Evolutionary conservation across 768 basidiomycete species (phyloP), one percentile per base, ranked within the genome.

Genomic region (Amanita jacksonii): DNA sequence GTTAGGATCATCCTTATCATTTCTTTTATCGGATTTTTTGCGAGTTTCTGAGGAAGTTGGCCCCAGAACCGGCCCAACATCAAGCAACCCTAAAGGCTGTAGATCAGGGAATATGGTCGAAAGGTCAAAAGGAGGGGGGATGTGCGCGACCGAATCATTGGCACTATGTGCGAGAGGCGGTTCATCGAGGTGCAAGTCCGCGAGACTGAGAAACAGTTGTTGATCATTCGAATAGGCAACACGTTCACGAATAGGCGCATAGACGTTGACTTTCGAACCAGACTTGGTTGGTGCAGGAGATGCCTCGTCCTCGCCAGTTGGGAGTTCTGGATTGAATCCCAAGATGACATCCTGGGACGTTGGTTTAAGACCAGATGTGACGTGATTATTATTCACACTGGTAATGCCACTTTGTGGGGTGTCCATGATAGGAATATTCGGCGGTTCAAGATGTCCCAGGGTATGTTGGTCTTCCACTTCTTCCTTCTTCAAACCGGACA

Each of bases 71-170:
- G 62, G 57, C 52, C 68, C 50, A 48, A 73, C 52, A 43, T 82
- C 80, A 24, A 77, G 62, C 41, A 86, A 64, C 8, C 64, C 66
- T 31, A 77, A 66, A 8, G 79, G 73, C 25, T 75, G 74, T 8
- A 94, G 72, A 45, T 96, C 94, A 0, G 92, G 90, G 58, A 96
- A 96, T 32, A 97, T 75, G 24, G 76, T 72, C 1, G 74, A 70
- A 19, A 83, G 64, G 49, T 79, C 79, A 37, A 68, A 52, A 43
- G 72, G 57, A 16, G 62, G 57, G 15, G 56, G 57, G 8, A 54
- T 52, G 5, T 56, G 48, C 24, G 58, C 57, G 15, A 54, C 47
- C 10, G 49, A 39, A 7, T 61, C 63, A 4, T 66, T 62, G 9
- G 54, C 54, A 16, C 48, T 46, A 43, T 59, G 59, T 24, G 49